phyloP scores from a whole-genome alignment of 2,329 filamentous ascomycete genomes.

The Cercospora zeina region DNA sequence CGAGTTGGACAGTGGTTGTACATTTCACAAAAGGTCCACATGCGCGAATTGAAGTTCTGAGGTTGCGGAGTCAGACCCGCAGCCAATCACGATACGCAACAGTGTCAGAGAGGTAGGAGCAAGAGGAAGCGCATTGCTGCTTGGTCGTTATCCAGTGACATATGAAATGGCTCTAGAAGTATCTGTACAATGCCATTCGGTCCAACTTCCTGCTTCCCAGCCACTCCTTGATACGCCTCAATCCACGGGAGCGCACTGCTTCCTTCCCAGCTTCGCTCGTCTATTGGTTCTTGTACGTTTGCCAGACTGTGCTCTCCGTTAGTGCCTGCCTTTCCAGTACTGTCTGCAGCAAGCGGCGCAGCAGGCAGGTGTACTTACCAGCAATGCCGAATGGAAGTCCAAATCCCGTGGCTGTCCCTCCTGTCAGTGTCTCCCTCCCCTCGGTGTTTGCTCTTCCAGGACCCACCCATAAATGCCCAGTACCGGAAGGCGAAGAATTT shows the following conservation, averaged over 20 bases:
- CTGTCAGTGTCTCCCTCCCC: conserved; percentile 42
- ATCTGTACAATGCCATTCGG: conserved; percentile 20
- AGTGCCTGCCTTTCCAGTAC: conserved; percentile 7
- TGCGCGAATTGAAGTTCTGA: conserved; percentile 12
- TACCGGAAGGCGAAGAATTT: conserved; percentile 80
- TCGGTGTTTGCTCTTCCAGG: conserved; percentile 11
- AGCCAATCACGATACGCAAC: conserved; percentile 15
- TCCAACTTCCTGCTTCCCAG: conserved; percentile 5
- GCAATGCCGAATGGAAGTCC: conserved; percentile 62
- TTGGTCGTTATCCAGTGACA: conserved; percentile 13
- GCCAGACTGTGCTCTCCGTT: conserved; percentile 58
- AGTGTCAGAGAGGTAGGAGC: conserved; percentile 5
- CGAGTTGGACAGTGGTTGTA: background rate
- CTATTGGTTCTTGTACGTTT: conserved; percentile 63
- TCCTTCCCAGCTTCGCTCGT: conserved; percentile 15
- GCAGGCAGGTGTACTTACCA: conserved; percentile 51
- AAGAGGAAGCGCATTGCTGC: conserved; percentile 12
- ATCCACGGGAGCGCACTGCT: conserved; percentile 2
- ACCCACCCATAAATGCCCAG: conserved; percentile 75
- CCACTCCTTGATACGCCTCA: background rate
- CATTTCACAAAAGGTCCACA: conserved; percentile 15
- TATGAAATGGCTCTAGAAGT: conserved; percentile 15
- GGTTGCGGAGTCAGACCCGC: background rate
- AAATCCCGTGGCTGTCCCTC: conserved; percentile 57
- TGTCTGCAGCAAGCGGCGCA: background rate